Conservation (phyloP, 2,329 filamentous ascomycete genomes). For the Diaporthe ilicicola region DNA sequence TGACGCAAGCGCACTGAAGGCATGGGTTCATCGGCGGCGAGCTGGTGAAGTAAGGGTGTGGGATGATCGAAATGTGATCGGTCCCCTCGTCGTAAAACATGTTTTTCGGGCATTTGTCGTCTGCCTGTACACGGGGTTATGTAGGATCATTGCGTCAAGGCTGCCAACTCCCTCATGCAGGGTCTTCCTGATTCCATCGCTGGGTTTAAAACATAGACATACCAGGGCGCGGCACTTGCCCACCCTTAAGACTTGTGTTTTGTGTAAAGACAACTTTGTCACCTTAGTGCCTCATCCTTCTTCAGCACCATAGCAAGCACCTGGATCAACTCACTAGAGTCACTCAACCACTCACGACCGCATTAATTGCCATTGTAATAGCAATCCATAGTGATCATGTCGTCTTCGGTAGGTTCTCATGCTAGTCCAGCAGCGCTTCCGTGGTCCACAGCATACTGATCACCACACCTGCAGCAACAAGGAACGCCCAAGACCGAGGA, state of each 20-base stretch:
- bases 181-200: slow-evolving; percentile 19
- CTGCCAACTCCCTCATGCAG: slow-evolving; percentile 34
- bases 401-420: slow-evolving; percentile 29
- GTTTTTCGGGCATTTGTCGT: slow-evolving; percentile 15
- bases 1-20: slow-evolving; percentile 28
- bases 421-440: background rate
- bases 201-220: slow-evolving; percentile 31
- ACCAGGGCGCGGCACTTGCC: slow-evolving; percentile 27
- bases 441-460: background rate
- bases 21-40: slow-evolving; percentile 5
- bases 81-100: slow-evolving; percentile 21
- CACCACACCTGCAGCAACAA: slow-evolving; percentile 27
- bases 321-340: slow-evolving; percentile 18
- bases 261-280: slow-evolving; percentile 16
- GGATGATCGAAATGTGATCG: slow-evolving; percentile 17
- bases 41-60: slow-evolving; percentile 5
- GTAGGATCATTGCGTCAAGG: slow-evolving; percentile 32
- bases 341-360: background rate
- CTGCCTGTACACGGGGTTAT: background rate
- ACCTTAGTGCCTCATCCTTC: background rate
- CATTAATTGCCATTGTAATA: background rate
- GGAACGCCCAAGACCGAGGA: slow-evolving; percentile 28
- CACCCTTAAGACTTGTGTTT: background rate
- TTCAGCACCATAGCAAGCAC: background rate
- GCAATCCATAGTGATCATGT: slow-evolving; percentile 26